These are phyloP conservation scores for Coemansia sp. DNA, from an alignment of 192 early-diverging fungal genomes.

Conservation along the genomic window DNA sequence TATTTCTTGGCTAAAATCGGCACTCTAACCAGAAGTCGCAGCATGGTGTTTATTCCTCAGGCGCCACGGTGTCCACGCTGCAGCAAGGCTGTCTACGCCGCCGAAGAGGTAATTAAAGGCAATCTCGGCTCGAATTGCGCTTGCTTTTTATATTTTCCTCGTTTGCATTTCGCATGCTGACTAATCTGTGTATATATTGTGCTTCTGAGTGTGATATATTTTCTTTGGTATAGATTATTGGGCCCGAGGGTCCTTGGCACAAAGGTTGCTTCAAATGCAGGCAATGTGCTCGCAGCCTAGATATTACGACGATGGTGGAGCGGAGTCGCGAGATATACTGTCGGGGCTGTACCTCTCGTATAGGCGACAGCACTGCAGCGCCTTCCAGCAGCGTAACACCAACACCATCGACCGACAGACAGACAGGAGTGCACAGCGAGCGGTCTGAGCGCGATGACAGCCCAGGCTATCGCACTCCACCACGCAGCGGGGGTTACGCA, in stretches of 20 bases:
- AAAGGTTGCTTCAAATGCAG: slow-evolving; percentile 42
- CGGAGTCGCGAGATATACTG: slow-evolving; percentile 51
- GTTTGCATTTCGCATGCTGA: not conserved
- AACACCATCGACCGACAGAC: slow-evolving; percentile 7
- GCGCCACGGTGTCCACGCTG: slow-evolving; percentile 56
- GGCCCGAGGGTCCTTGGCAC: slow-evolving; percentile 54
- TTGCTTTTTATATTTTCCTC: not conserved
- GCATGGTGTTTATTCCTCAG: slow-evolving; percentile 31
- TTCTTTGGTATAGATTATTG: slow-evolving; percentile 30
- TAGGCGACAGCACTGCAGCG: slow-evolving; percentile 14
- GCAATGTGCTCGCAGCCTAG: slow-evolving; percentile 33
- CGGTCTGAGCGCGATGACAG: not conserved
- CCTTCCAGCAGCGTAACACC: slow-evolving; percentile 9
- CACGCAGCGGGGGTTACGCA: slow-evolving; percentile 15
- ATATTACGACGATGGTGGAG: slow-evolving; percentile 41
- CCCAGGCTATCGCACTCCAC: slow-evolving; percentile 11
- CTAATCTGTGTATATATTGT: not conserved
- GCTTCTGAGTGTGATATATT: not conserved
- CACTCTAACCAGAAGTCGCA: not conserved
- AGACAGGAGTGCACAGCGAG: slow-evolving; percentile 1
- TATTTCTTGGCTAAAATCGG: not conserved
- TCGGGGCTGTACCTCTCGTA: slow-evolving; percentile 31
- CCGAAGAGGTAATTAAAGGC: slow-evolving; percentile 40
- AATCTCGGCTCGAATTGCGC: not conserved
- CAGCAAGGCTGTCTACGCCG: slow-evolving; percentile 50